Conservation (phyloP, 495 filamentous ascomycete species). For the Aspergillus carlsbadensis region DNA sequence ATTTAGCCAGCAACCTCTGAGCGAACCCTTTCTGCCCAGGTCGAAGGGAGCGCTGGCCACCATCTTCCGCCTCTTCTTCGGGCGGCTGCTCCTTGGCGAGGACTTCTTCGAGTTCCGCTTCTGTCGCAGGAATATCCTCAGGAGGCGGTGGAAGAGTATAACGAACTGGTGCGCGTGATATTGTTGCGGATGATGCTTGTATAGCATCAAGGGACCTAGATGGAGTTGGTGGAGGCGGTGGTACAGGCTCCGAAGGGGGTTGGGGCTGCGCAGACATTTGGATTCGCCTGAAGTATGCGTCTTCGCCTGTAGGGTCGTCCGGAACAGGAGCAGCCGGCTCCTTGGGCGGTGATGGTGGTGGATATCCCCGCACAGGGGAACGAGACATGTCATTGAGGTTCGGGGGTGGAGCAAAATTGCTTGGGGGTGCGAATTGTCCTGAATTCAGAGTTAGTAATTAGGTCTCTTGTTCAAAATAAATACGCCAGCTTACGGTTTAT, state of each 20-base stretch:
- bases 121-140: conserved; percentile 53
- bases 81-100: conserved; percentile 52
- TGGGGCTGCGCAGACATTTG: conserved; percentile 37
- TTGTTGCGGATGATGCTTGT: conserved; percentile 53
- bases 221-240: conserved; percentile 34
- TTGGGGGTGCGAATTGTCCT: conserved; percentile 74
- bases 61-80: conserved; percentile 45
- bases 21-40: conserved; percentile 86
- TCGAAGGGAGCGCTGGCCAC: conserved; percentile 59
- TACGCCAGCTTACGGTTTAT: conserved; percentile 49
- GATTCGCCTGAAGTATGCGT: conserved; percentile 64
- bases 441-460: conserved; percentile 7
- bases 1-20: conserved; percentile 81
- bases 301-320: conserved; percentile 62
- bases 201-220: conserved; percentile 32
- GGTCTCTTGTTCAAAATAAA: neutral
- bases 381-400: conserved; percentile 37
- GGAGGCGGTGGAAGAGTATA: conserved; percentile 68
- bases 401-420: conserved; percentile 73
- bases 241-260: conserved; percentile 30
- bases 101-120: conserved; percentile 54
- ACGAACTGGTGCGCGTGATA: conserved; percentile 84
- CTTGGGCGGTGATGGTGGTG: conserved; percentile 37
- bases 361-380: conserved; percentile 14
- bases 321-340: conserved; percentile 38